These are phyloP conservation scores for Candolleomyces eurysporus DNA, from an alignment of 768 basidiomycete genomes.

Conservation along the genomic window DNA sequence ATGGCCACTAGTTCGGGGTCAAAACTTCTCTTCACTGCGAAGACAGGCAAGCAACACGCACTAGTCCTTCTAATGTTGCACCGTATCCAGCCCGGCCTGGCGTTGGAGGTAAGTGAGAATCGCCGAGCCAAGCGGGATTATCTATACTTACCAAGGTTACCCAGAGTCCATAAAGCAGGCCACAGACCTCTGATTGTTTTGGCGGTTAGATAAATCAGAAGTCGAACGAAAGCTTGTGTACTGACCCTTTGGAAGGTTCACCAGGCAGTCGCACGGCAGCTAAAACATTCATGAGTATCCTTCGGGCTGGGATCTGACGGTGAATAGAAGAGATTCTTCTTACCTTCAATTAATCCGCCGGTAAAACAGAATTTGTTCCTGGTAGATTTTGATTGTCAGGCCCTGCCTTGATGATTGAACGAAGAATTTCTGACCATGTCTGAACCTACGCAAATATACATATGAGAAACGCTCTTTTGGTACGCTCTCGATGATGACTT, in stretches of 20 bases:
- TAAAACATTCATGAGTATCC: slow-evolving; percentile 5
- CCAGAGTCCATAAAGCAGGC: slow-evolving; percentile 47
- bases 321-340: neutral
- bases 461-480: no score
- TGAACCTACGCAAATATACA: slow-evolving; percentile 20
- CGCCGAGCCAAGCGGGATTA: neutral
- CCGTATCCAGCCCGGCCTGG: slow-evolving; percentile 72
- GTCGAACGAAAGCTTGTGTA: neutral
- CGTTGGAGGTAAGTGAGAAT: neutral
- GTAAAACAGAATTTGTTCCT: slow-evolving; percentile 66
- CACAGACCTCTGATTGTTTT: slow-evolving; percentile 42
- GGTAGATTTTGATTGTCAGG: neutral
- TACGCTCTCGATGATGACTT: slow-evolving; percentile 19
- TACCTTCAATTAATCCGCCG: slow-evolving; percentile 57
- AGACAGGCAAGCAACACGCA: slow-evolving; percentile 24
- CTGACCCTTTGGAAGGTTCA: slow-evolving; percentile 25
- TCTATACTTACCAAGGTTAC: slow-evolving; percentile 43
- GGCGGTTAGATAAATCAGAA: neutral
- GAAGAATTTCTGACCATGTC: slow-evolving; percentile 20
- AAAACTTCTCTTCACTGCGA: neutral
- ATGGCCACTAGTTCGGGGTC: slow-evolving; percentile 50
- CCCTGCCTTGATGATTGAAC: neutral
- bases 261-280: slow-evolving; percentile 33
- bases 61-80: slow-evolving; percentile 64
- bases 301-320: neutral